Evolutionary conservation across 1,284 basidiomycete species (phyloP).

Genomic region (Cronartium ribicola): DNA sequence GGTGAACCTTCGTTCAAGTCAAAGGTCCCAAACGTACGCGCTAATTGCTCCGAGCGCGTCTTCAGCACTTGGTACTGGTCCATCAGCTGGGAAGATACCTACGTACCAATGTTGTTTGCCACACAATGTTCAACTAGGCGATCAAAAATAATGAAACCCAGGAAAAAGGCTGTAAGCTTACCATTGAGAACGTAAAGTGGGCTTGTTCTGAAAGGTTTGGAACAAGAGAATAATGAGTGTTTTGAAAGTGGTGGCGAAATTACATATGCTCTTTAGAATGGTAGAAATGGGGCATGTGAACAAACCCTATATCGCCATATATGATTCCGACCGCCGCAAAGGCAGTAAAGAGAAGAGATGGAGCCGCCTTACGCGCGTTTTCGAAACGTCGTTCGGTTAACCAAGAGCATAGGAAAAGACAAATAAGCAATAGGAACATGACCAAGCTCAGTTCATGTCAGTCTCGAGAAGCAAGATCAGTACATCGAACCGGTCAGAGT

Average conservation of each 20-base stretch:
- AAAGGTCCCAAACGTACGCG: slow-evolving; percentile 12
- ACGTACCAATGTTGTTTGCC: too few relatives aligned
- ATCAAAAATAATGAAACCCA: neutral
- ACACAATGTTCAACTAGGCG: neutral
- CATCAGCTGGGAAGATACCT: slow-evolving; percentile 32
- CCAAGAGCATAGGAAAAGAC: neutral
- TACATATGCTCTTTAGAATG: neutral
- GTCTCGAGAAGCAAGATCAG: neutral
- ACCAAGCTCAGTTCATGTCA: neutral
- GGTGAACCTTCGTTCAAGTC: neutral
- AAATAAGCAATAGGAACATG: neutral
- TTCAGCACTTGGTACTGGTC: slow-evolving; percentile 26
- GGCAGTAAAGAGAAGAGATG: slow-evolving; percentile 22
- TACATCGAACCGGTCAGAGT: neutral
- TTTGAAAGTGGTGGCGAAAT: neutral
- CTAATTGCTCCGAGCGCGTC: slow-evolving; percentile 34
- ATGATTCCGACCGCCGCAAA: slow-evolving; percentile 39
- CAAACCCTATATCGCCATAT: slow-evolving; percentile 40
- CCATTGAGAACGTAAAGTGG: slow-evolving; percentile 40
- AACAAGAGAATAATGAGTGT: neutral
- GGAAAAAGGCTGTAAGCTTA: neutral
- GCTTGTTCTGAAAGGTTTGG: slow-evolving; percentile 18
- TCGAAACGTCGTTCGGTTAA: neutral
- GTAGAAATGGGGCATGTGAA: neutral
- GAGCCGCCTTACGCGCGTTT: slow-evolving; percentile 6